Conservation (phyloP, 305 asterid species). For the Rubia balearica region DNA sequence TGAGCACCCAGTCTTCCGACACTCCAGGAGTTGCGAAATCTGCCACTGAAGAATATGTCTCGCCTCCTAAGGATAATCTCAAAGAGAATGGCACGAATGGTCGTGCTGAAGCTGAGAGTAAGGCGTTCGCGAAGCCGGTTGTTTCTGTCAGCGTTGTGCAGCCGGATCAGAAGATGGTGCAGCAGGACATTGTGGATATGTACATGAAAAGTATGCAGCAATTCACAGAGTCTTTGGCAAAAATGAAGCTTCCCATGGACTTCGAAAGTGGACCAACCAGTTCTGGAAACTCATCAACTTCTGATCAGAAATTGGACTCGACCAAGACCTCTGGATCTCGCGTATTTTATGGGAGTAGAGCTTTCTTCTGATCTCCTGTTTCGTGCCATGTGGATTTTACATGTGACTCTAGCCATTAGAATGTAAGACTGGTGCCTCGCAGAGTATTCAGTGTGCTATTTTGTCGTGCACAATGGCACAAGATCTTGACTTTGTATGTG, state of each 20-base stretch:
- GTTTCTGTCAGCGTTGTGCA: slow-evolving; percentile 27
- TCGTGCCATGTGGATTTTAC: slow-evolving; percentile 10
- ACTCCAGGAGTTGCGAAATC: slow-evolving; percentile 20
- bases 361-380: slow-evolving; percentile 45
- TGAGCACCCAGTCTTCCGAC: slow-evolving; percentile 32
- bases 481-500: too few species aligned
- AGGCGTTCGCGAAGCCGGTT: slow-evolving; percentile 28
- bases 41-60: slow-evolving; percentile 21
- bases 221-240: slow-evolving; percentile 46
- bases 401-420: slow-evolving; percentile 22
- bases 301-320: slow-evolving; percentile 60
- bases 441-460: slow-evolving; percentile 10
- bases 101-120: slow-evolving; percentile 21
- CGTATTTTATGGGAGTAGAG: slow-evolving; percentile 66
- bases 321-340: slow-evolving; percentile 69
- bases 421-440: slow-evolving; percentile 12
- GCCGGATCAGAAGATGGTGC: slow-evolving; percentile 41
- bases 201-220: slow-evolving; percentile 62
- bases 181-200: slow-evolving; percentile 53
- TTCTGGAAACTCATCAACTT: slow-evolving; percentile 51
- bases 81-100: slow-evolving; percentile 19
- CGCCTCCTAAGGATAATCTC: slow-evolving; percentile 22
- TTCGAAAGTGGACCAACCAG: slow-evolving; percentile 53
- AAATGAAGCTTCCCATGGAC: slow-evolving; percentile 52
- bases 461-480: slow-evolving; percentile 5